A percentile compares a stretch with the other conserved stretches of the same genome.
These are phyloP conservation scores for Gossypium gossypioides DNA, from an alignment of 441 rosid genomes.

Conservation along the genomic window DNA sequence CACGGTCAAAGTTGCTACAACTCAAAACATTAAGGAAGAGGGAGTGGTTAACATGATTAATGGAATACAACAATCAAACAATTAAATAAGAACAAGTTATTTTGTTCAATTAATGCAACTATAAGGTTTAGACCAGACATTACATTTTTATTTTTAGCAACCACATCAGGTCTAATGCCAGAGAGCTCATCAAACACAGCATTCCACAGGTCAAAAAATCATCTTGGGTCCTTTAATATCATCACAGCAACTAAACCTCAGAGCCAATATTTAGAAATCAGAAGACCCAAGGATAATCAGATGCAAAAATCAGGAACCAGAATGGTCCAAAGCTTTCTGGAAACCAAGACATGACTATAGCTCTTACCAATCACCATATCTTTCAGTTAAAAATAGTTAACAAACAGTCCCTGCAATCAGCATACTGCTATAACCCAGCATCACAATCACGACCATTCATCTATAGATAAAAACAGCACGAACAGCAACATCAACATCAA, in stretches of 20 bases:
- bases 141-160: constrained; percentile 18
- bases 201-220: constrained; percentile 28
- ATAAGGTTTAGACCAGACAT: constrained; percentile 26
- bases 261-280: constrained; percentile 22
- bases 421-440: constrained; percentile 29
- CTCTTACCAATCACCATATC: constrained; percentile 40
- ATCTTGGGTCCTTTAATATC: constrained; percentile 27
- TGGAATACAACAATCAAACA: constrained; percentile 26
- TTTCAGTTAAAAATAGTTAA: constrained; percentile 25
- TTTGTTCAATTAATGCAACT: constrained; percentile 22
- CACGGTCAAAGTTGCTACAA: constrained; percentile 33
- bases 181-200: constrained; percentile 32
- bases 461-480: constrained; percentile 60
- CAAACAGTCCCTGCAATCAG: constrained; percentile 21
- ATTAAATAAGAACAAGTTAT: constrained; percentile 29
- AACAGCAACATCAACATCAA: constrained; percentile 56
- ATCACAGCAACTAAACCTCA: constrained; percentile 36
- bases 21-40: constrained; percentile 41
- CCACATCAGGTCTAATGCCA: constrained; percentile 16
- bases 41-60: constrained; percentile 12
- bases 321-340: constrained; percentile 21
- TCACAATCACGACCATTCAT: constrained; percentile 57
- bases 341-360: constrained; percentile 20
- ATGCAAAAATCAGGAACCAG: constrained; percentile 26
- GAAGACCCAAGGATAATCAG: constrained; percentile 32